Conservation (phyloP, 371 early-diverging fungal genomes). For the Mucor ambiguus region DNA sequence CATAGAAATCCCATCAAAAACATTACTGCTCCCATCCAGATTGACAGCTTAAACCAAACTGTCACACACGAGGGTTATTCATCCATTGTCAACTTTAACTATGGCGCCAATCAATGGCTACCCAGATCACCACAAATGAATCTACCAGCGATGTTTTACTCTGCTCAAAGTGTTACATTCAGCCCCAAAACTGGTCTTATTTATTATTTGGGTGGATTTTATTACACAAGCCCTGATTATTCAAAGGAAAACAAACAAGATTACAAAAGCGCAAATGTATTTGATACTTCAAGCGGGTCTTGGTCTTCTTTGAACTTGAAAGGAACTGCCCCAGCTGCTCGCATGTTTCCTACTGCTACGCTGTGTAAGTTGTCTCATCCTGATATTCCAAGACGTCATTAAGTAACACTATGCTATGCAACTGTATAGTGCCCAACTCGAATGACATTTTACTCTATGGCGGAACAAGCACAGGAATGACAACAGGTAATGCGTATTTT, state of each 20-base stretch:
- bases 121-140: not conserved
- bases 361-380: not conserved
- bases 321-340: not conserved
- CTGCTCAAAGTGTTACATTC: not conserved
- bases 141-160: not conserved
- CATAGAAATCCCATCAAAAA: conserved; percentile 1
- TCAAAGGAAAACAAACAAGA: not conserved
- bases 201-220: conserved; percentile 13
- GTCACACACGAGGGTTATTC: conserved; percentile 4
- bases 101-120: not conserved
- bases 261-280: conserved; percentile 1
- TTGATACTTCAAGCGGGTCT: not conserved
- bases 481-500: not conserved
- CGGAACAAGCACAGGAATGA: conserved; percentile 1
- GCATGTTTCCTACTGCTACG: conserved; percentile 12
- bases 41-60: conserved; percentile 7
- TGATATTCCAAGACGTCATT: not conserved
- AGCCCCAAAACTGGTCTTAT: conserved; percentile 5
- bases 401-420: not conserved
- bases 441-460: conserved; percentile 13
- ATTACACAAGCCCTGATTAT: not conserved
- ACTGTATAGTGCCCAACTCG: conserved; percentile 19
- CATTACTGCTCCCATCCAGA: not conserved
- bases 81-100: not conserved
- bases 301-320: not conserved